Base-by-base conservation (phyloP, 495 filamentous ascomycete species). In the Letharia lupina region DNA sequence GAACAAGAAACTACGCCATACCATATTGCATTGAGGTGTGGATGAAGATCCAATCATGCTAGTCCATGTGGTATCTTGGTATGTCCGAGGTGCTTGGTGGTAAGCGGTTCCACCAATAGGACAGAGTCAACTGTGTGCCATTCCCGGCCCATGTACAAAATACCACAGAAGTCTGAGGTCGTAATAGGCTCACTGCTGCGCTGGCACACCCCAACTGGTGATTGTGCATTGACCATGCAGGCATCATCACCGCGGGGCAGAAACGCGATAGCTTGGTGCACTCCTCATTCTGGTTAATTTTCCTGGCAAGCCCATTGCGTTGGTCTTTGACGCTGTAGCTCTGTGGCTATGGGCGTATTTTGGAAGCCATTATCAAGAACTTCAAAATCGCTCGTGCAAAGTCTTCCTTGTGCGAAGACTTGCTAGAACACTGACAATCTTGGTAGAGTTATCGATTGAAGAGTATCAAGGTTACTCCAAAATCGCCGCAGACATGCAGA, bases 51-150 rank as follows among this genome's bases (percentile, higher is more conserved):
- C 58, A 57, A 44, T 56, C n/a, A 44, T 18, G 59, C 54, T 39
- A 31, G 47, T 45, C 60, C n/a, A 67, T 15, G 59, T 62, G 59
- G 41, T 33, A 62, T 59, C 52, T 57, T 62, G 59, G 31, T 62
- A 44, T 44, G 41, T 5, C 12, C 8, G 13, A 44, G 41, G 12
- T 12, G 12, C 10, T 10, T 44, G 41, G 13, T 44, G 12, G 41
- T 3, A 44, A 44, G 12, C 12, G 9, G 41, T 11, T 44, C 41
- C 9, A 44, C 41, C 41, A 44, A 44, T 44, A 44, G 41, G 41
- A 44, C 41, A 44, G 41, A 44, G 41, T 44, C 13, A 44, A 12
- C 41, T 44, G 41, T 44, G 41, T 3, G 12, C 13, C 41, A 44
- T 13, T 12, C 13, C 10, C 41, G 12, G 41, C 23, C 41, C 12